Evolutionary conservation across 2,329 filamentous ascomycete species (phyloP).

Genomic region (Colletotrichum higginsianum): DNA sequence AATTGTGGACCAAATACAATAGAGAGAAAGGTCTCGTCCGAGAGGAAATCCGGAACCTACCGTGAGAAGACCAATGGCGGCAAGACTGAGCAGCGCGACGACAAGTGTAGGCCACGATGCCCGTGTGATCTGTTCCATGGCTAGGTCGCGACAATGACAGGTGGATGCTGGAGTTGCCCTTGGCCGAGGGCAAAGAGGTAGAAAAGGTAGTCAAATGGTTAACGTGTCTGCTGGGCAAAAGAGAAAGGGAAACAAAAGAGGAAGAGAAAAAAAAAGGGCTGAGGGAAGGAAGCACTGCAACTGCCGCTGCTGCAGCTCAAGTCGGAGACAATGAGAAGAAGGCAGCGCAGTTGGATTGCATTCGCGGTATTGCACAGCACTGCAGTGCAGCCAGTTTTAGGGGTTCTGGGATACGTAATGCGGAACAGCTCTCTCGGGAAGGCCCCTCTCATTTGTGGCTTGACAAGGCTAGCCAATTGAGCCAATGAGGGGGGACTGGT

Average conservation of each 20-base stretch:
- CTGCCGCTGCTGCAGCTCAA: conserved; percentile 38
- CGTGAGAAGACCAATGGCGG: conserved; percentile 22
- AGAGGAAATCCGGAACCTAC: not conserved
- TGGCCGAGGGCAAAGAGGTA: not conserved
- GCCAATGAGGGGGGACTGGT: not conserved
- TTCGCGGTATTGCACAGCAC: conserved; percentile 8
- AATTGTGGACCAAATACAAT: not conserved
- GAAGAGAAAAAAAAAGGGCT: conserved; percentile 2
- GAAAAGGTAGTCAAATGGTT: not conserved
- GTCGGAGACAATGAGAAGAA: conserved; percentile 26
- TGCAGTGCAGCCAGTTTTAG: not conserved
- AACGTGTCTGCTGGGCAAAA: not conserved
- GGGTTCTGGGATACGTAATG: conserved; percentile 41
- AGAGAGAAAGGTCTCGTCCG: not conserved
- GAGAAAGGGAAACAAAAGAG: not conserved
- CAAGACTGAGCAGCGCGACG: conserved; percentile 22
- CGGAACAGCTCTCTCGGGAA: conserved; percentile 32
- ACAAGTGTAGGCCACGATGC: conserved; percentile 38
- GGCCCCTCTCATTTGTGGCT: conserved; percentile 31
- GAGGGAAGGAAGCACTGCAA: conserved; percentile 10
- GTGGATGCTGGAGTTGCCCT: not conserved
- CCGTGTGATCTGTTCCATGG: conserved; percentile 34
- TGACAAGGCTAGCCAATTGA: conserved; percentile 35
- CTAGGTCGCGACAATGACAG: conserved; percentile 10
- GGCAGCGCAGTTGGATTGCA: conserved; percentile 6